Conservation (phyloP, 73 alveolate genomes). For the Blepharisma japonicum region DNA sequence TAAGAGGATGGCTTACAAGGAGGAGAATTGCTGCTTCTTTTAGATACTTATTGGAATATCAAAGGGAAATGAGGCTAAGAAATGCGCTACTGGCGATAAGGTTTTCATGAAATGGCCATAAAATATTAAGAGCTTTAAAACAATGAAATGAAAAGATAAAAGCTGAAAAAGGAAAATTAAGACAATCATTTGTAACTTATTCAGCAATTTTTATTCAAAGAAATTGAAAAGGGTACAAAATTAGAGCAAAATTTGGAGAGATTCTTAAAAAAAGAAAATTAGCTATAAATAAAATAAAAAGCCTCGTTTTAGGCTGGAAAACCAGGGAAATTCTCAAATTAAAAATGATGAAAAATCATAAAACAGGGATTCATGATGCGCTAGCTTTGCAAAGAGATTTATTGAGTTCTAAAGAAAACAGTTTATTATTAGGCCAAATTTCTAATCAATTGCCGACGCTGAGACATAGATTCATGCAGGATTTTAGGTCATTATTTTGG, state of each 20-base stretch:
- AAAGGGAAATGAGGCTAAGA: too few relatives aligned
- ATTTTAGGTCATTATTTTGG: neutral
- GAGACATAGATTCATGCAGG: neutral
- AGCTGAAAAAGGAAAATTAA: too few relatives aligned
- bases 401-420: neutral
- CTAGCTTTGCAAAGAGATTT: neutral
- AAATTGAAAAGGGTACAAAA: constrained; percentile 14
- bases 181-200: neutral
- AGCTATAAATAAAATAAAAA: neutral
- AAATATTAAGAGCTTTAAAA: too few relatives aligned
- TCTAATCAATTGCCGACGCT: neutral
- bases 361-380: neutral
- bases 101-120: too few relatives aligned
- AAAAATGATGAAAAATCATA: neutral
- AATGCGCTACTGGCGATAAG: too few relatives aligned
- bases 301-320: constrained; percentile 11
- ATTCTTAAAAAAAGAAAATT: neutral
- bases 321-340: constrained; percentile 4
- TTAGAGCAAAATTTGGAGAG: neutral
- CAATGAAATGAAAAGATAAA: too few relatives aligned
- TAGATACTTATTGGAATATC: too few relatives aligned
- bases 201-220: constrained; percentile 21
- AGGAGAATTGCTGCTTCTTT: too few relatives aligned
- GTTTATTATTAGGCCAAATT: neutral
- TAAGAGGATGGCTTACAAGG: too few relatives aligned